Percentiles rank a stretch among this genome's conserved stretches.
Conservation (phyloP, 2,329 filamentous ascomycete species). For the Fusarium oligoseptatum region DNA sequence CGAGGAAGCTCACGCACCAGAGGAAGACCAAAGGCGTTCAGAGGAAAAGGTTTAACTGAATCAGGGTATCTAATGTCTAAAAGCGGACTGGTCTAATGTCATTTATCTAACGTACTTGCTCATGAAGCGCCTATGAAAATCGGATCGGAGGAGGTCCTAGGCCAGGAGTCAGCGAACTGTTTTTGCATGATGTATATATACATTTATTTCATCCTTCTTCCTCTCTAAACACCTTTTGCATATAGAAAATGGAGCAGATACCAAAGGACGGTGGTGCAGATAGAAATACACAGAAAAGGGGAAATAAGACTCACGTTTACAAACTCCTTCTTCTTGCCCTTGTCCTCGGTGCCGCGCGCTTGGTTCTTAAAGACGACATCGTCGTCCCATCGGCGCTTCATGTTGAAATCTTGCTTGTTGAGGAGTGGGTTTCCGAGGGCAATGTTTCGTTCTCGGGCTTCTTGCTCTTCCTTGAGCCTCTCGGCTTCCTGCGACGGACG, state of each 20-base stretch:
- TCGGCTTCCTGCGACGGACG: slow-evolving; percentile 75
- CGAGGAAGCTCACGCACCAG: slow-evolving; percentile 44
- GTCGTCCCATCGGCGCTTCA: slow-evolving; percentile 96
- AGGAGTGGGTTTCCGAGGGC: slow-evolving; percentile 92
- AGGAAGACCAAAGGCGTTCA: slow-evolving; percentile 11
- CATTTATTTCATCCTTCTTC: background rate
- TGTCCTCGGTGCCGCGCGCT: slow-evolving; percentile 92
- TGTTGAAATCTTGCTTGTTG: slow-evolving; percentile 88
- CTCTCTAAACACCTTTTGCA: background rate
- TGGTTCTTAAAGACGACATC: slow-evolving; percentile 99
- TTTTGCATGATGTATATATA: background rate
- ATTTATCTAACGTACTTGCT: slow-evolving; percentile 71
- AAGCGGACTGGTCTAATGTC: slow-evolving; percentile 27
- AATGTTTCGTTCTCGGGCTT: slow-evolving; percentile 87
- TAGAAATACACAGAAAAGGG: slow-evolving; percentile 11
- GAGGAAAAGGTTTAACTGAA: slow-evolving; percentile 32
- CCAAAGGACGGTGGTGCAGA: background rate
- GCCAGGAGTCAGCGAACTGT: slow-evolving; percentile 42
- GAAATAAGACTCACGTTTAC: slow-evolving; percentile 79
- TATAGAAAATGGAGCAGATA: slow-evolving; percentile 7
- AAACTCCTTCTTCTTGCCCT: slow-evolving; percentile 90
- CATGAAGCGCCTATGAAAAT: slow-evolving; percentile 99
- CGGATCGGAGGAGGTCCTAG: slow-evolving; percentile 88
- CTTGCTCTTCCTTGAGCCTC: slow-evolving; percentile 83
- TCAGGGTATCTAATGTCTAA: slow-evolving; percentile 48